These are phyloP conservation scores for Neltuma alba DNA, from an alignment of 306 rosid species.

Conservation along the genomic window DNA sequence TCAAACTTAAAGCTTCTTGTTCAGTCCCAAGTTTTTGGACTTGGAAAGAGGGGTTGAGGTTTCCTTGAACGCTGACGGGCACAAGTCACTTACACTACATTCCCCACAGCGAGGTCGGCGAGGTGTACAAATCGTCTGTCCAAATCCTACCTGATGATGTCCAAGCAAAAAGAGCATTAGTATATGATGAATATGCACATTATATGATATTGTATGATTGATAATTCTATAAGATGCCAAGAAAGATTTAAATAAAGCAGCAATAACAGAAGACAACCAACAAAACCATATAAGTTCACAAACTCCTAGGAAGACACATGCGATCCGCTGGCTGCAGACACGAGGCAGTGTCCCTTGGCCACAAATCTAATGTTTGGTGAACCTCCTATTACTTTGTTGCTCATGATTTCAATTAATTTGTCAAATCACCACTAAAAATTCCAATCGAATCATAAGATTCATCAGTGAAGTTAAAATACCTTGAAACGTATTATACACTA, in stretches of 20 bases:
- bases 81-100: constrained; percentile 60
- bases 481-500: too few species aligned
- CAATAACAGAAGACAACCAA: background rate
- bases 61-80: constrained; percentile 83
- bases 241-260: background rate
- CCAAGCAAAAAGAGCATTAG: constrained; percentile 11
- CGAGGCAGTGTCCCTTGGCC: background rate
- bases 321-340: background rate
- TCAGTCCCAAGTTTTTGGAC: constrained; percentile 42
- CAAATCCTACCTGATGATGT: constrained; percentile 78
- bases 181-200: background rate
- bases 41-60: constrained; percentile 53
- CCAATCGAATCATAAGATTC: too few species aligned
- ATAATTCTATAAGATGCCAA: constrained; percentile 3
- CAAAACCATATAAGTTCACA: background rate
- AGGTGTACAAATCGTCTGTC: constrained; percentile 80
- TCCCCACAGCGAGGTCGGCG: constrained; percentile 73
- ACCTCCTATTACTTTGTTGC: background rate
- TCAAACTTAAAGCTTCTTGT: constrained; percentile 42
- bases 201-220: constrained; percentile 14
- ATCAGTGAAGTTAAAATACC: too few species aligned
- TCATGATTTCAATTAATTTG: background rate
- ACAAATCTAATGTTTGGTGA: background rate
- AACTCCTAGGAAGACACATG: background rate
- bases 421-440: too few species aligned